Evolutionary conservation across 768 basidiomycete genomes (phyloP).

Genomic region (Aureoboletus auriporus): DNA sequence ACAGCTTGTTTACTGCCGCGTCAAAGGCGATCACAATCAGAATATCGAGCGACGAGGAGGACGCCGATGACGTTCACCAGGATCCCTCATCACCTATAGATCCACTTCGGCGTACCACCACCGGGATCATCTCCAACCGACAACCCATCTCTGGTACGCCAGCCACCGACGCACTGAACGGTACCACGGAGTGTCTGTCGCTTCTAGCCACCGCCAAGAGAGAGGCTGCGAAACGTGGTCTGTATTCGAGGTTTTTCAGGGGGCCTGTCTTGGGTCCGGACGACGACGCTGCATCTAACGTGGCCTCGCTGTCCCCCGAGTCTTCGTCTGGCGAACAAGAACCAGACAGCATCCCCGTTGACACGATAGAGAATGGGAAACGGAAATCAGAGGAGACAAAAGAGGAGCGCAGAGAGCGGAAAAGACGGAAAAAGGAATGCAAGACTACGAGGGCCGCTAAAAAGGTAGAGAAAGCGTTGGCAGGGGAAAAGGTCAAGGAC

Average conservation of each 20-base stretch:
- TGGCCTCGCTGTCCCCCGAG: background rate
- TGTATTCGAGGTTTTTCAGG: conserved; percentile 81
- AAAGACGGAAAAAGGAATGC: conserved; percentile 22
- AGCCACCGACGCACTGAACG: conserved; percentile 17
- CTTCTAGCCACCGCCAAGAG: conserved; percentile 67
- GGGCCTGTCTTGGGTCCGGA: conserved; percentile 66
- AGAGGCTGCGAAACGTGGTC: conserved; percentile 66
- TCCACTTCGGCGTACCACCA: conserved; percentile 55
- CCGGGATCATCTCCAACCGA: conserved; percentile 74
- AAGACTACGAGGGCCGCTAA: conserved; percentile 13
- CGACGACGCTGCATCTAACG: background rate
- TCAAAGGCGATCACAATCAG: conserved; percentile 79
- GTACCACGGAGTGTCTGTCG: conserved; percentile 32
- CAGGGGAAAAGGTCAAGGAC: background rate
- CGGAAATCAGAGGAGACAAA: conserved; percentile 12
- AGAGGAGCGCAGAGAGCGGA: conserved; percentile 21
- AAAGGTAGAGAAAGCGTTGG: conserved; percentile 6
- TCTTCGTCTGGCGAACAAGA: background rate
- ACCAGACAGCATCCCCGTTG: background rate
- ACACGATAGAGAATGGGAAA: conserved; percentile 4
- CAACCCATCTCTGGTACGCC: conserved; percentile 51
- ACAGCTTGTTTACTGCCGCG: conserved; percentile 67
- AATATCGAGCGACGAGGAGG: conserved; percentile 49
- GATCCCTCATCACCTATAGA: conserved; percentile 10
- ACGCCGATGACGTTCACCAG: conserved; percentile 13